Conservation (phyloP, 768 basidiomycete species). For the Pleurotus cornucopiae region DNA sequence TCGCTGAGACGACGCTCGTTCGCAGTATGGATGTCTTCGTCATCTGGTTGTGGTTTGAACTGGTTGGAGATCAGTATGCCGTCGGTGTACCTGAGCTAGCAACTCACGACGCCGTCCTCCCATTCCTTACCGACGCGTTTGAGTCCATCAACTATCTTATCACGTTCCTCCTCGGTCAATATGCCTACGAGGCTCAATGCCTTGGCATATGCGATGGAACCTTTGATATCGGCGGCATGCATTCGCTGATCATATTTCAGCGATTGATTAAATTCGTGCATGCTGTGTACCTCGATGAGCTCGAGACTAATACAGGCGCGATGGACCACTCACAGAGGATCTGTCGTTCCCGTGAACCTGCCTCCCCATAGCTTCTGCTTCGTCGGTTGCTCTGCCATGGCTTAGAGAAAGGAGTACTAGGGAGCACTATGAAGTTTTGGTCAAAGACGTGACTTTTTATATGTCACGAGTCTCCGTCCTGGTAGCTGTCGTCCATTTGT, state of each 20-base stretch:
- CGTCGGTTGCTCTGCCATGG: constrained; percentile 36
- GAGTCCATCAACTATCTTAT: constrained; percentile 71
- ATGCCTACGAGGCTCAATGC: constrained; percentile 79
- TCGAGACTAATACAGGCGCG: constrained; percentile 8
- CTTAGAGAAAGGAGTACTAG: not conserved
- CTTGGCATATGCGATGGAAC: constrained; percentile 95
- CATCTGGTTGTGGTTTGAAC: constrained; percentile 80
- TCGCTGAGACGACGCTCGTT: constrained; percentile 94
- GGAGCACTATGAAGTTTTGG: not conserved
- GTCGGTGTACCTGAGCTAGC: not conserved
- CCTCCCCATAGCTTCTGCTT: constrained; percentile 87
- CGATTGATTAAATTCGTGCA: constrained; percentile 98
- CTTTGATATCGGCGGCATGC: constrained; percentile 86
- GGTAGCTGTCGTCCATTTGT: too few relatives aligned
- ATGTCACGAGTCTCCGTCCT: too few relatives aligned
- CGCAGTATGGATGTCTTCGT: constrained; percentile 99
- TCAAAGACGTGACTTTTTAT: not conserved
- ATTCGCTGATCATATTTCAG: constrained; percentile 92
- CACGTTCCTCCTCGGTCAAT: constrained; percentile 71
- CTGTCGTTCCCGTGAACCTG: constrained; percentile 83
- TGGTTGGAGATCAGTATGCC: constrained; percentile 21
- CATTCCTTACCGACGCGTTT: constrained; percentile 79
- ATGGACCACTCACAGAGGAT: constrained; percentile 62
- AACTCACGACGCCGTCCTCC: constrained; percentile 66
- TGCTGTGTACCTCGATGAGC: constrained; percentile 43